Base-by-base conservation (phyloP, 306 rosid genomes). In the Castanea sativa region DNA sequence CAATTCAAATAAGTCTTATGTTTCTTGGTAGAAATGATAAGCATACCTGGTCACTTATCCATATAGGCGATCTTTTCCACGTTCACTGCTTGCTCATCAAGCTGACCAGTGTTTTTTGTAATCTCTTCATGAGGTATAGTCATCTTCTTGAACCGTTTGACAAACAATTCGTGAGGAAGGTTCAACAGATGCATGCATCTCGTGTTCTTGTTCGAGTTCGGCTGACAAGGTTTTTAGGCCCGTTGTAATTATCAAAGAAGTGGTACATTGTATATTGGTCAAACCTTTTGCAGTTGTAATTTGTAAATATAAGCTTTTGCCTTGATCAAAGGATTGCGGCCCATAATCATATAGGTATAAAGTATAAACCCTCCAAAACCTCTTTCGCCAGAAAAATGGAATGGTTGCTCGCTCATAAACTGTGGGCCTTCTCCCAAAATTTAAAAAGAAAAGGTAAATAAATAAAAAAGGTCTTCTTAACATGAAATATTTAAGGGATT, bases 121-220 rank as follows among this genome's bases (percentile, higher is more conserved):
- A 45, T 79, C 73, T 74, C 56, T 74, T 56, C 91, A 7, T 91
- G 85, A 93, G 79, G 73, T 71, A 52, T 72, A 30, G 45, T 55
- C 35, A 6, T 56, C 58, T 19, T 33, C 15, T 76, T 55, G 19
- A 51, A 69, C 49, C 73, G 25, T 79, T 73, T 61, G 27, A 45
- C 57, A 59, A 73, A 23, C 55, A 63, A 1, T 30, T 55, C 55
- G 43, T 18, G 78, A 16, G 25, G 55, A 57, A 38, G 58, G 51
- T 69, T 76, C 64, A 76, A 70, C 55, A 69, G 18, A 35, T 52
- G 49, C 27, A 72, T 45, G 71, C 29, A 21, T 35, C 19, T 4
- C 45, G 20, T 5, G 29, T 79, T 43, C 15, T 11, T 13, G 29
- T 51, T n/a, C 25, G 35, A 63, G 74, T 19, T 6, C 5, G 29